These are phyloP conservation scores for Xylaria curta DNA, from an alignment of 495 filamentous ascomycete genomes.

Conservation along the genomic window DNA sequence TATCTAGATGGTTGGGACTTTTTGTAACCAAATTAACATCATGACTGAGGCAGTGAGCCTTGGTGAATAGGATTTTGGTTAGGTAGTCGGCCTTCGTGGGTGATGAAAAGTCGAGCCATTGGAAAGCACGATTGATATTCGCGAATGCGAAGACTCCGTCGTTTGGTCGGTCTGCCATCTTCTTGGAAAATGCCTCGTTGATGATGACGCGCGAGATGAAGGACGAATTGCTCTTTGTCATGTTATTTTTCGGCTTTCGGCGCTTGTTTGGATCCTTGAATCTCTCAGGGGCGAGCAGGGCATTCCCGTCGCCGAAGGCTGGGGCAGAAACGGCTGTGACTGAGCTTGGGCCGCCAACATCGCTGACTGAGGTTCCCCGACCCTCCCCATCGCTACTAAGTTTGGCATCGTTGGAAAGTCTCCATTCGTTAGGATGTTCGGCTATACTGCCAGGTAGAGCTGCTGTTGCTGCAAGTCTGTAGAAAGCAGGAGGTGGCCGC, in stretches of 20 bases:
- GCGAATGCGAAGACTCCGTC: conserved; percentile 90
- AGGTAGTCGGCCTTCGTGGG: conserved; percentile 77
- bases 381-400: conserved; percentile 55
- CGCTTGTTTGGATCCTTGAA: conserved; percentile 80
- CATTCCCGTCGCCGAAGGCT: conserved; percentile 88
- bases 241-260: conserved; percentile 95
- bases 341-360: conserved; percentile 40
- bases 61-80: conserved; percentile 95
- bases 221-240: conserved; percentile 96
- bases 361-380: conserved; percentile 50
- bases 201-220: conserved; percentile 95
- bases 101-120: conserved; percentile 68
- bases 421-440: conserved; percentile 64
- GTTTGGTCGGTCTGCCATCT: conserved; percentile 74
- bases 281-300: conserved; percentile 62
- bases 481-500: conserved; percentile 63
- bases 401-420: conserved; percentile 64
- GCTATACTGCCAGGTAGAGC: conserved; percentile 60
- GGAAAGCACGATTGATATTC: conserved; percentile 92
- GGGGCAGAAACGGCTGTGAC: conserved; percentile 56
- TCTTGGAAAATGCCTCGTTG: conserved; percentile 79
- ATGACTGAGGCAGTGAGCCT: conserved; percentile 93
- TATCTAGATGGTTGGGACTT: conserved; percentile 77
- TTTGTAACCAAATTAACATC: conserved; percentile 89
- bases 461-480: conserved; percentile 46